These are phyloP conservation scores for Jamesozyma jinghongensis DNA, from an alignment of 805 yeast genomes.

Conservation along the genomic window DNA sequence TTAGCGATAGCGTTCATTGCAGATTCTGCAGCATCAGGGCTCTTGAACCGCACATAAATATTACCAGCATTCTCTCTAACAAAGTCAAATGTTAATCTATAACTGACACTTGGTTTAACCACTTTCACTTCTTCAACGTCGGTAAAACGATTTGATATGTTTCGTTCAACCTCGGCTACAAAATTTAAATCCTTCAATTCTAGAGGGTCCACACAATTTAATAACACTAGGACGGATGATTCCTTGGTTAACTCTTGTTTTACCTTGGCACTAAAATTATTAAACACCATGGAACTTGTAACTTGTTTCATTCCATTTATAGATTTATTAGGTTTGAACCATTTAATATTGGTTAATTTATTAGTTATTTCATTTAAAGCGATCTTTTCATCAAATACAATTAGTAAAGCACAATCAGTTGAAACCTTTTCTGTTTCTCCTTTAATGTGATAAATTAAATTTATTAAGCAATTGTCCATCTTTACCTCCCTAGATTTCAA, in stretches of 20 bases:
- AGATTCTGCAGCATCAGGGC: slow-evolving; percentile 39
- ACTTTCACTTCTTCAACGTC: slow-evolving; percentile 45
- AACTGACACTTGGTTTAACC: slow-evolving; percentile 44
- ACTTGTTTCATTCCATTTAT: slow-evolving; percentile 9
- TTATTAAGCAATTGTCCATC: not conserved
- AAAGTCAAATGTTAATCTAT: slow-evolving; percentile 37
- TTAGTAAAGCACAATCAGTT: not conserved
- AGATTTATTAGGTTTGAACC: slow-evolving; percentile 21
- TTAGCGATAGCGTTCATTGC: slow-evolving; percentile 60
- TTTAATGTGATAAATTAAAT: not conserved
- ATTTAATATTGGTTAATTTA: not conserved
- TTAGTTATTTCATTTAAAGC: not conserved
- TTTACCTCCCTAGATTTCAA: not conserved
- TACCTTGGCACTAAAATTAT: slow-evolving; percentile 33
- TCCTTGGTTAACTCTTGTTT: slow-evolving; percentile 12
- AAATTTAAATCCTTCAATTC: slow-evolving; percentile 47
- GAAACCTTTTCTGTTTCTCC: not conserved
- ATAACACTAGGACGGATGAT: slow-evolving; percentile 49
- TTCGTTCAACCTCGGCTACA: slow-evolving; percentile 41
- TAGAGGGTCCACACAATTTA: slow-evolving; percentile 57
- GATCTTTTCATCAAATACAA: not conserved
- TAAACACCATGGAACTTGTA: slow-evolving; percentile 24
- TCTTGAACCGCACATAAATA: slow-evolving; percentile 56
- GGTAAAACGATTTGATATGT: slow-evolving; percentile 35
- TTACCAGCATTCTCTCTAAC: slow-evolving; percentile 59